Base-by-base conservation (phyloP, 768 basidiomycete genomes). In the Cystobasidium onofrii region DNA sequence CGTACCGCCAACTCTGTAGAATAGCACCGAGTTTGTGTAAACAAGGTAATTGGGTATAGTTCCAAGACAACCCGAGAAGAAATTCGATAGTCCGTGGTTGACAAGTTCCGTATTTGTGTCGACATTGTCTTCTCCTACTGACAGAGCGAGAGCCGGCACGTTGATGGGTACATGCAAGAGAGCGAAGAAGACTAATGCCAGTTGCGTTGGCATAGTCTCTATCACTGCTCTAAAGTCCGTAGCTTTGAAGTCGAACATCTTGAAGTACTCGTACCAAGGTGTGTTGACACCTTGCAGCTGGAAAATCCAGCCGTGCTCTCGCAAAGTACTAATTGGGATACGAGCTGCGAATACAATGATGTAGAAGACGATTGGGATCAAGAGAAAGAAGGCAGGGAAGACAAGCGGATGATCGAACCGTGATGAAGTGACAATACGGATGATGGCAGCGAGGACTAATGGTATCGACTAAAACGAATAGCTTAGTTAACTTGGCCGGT, bases 71-170 rank as follows among this genome's bases (percentile, higher is more conserved):
- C 93, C 94, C 1, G 93, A 87, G 0, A 90, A 83, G 1, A 97
- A 76, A 80, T 99, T 97, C 0, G 92, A 93, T 74, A 90, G 88
- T 10, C 95, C 95, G 80, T 99, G 95, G 0, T 86, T 91, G 60
- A 96, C 86, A 12, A 98, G 87, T 80, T 99, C 95, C 75, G 88
- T 88, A 81, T 98, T 88, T 0, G 94, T 93, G 76, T 96, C 88
- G 73, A 96, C 85, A 61, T 84, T 83, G 76, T 97, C 93, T 77
- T 89, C 87, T 76, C 90, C 86, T 33, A 99, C 84, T 17, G 92
- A 95, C 17, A 99, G 79, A 87, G 92, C 88, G 15, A 97, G 83
- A 7, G 92, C 90, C 7, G 94, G 94, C 10, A 96, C 90, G 77
- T 96, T 92, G 61, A 92, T 80, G 64, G 90, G 92, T 88, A 79